These are phyloP conservation scores for Ophiostoma sp. DNA, from an alignment of 2,329 filamentous ascomycete genomes.

Conservation along the genomic window DNA sequence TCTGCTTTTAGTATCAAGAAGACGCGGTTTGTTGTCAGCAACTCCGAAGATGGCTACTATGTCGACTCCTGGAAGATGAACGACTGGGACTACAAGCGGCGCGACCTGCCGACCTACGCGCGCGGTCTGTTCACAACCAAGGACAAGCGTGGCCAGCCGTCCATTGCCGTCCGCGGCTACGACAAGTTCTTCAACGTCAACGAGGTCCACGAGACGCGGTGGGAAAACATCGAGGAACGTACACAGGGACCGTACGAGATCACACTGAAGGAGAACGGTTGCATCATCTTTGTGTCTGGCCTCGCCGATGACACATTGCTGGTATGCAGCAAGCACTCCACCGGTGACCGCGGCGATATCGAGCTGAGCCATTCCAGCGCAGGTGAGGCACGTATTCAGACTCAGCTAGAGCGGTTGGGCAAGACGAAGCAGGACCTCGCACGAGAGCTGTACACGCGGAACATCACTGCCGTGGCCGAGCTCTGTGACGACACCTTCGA, in stretches of 20 bases:
- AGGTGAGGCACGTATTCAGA: constrained; percentile 79
- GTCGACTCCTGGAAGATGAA: constrained; percentile 92
- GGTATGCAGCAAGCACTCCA: constrained; percentile 99
- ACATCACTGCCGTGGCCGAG: constrained; percentile 92
- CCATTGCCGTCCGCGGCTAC: constrained; percentile 88
- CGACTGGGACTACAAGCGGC: constrained; percentile 94
- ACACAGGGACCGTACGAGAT: constrained; percentile 91
- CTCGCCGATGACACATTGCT: constrained; percentile 85
- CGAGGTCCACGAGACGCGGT: constrained; percentile 79
- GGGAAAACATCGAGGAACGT: constrained; percentile 72
- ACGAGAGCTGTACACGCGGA: constrained; percentile 70
- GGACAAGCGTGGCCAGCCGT: constrained; percentile 61
- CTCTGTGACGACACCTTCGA: constrained; percentile 96
- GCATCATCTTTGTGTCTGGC: constrained; percentile 95
- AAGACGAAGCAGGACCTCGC: constrained; percentile 80
- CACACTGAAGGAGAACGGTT: constrained; percentile 98
- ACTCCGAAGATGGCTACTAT: constrained; percentile 61
- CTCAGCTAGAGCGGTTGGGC: constrained; percentile 73
- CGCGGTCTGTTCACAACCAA: constrained; percentile 87
- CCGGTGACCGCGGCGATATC: constrained; percentile 71
- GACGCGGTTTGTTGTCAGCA: constrained; percentile 68
- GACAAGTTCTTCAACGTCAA: constrained; percentile 98
- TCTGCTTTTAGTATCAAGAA: constrained; percentile 74
- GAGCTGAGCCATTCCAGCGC: constrained; percentile 78
- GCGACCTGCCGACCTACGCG: constrained; percentile 84